Conservation (phyloP, 1,284 basidiomycete genomes). For the Ustilago trichophora region DNA sequence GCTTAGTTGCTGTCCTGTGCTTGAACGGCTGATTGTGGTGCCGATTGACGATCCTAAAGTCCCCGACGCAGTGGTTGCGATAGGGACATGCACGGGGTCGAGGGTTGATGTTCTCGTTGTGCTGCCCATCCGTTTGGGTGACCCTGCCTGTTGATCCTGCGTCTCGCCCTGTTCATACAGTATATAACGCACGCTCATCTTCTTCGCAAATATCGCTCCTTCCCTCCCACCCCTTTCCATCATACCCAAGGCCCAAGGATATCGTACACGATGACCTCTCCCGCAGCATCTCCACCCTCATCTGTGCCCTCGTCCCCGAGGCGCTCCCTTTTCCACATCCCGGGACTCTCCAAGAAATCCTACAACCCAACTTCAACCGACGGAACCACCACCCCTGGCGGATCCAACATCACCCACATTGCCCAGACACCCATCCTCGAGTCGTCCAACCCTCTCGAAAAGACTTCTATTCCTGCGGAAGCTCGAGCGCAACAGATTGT, state of each 20-base stretch:
- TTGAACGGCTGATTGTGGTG: too few relatives aligned
- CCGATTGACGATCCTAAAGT: too few relatives aligned
- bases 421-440: conserved; percentile 63
- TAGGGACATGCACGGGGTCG: too few relatives aligned
- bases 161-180: too few relatives aligned
- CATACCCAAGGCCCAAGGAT: background rate
- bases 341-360: conserved; percentile 22
- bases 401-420: conserved; percentile 40
- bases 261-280: conserved; percentile 28
- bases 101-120: too few relatives aligned
- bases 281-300: conserved; percentile 29
- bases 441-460: conserved; percentile 61
- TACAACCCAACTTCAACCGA: conserved; percentile 15
- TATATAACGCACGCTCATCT: too few relatives aligned
- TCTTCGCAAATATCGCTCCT: too few relatives aligned
- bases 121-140: too few relatives aligned
- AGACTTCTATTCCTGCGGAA: conserved; percentile 51
- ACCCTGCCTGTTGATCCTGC: too few relatives aligned
- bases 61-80: too few relatives aligned
- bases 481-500: conserved; percentile 64
- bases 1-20: too few relatives aligned
- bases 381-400: conserved; percentile 34
- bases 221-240: too few relatives aligned
- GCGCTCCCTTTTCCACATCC: conserved; percentile 28
- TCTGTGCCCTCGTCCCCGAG: conserved; percentile 43